Conservation (phyloP, 2,329 filamentous ascomycete species). For the Blastomyces parvus region DNA sequence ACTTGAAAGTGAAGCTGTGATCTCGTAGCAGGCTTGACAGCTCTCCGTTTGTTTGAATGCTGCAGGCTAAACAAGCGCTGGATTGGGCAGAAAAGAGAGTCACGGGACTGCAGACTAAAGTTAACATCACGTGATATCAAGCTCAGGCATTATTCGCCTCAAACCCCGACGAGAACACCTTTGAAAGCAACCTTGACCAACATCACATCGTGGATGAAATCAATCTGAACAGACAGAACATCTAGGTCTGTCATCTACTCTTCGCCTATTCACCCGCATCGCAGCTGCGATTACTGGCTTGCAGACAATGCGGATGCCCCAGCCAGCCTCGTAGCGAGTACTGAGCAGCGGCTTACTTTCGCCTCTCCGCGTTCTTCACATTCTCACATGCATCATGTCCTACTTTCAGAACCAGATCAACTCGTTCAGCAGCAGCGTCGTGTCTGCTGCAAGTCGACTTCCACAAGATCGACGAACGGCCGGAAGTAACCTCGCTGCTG, state of each 20-base stretch:
- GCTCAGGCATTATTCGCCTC: neutral
- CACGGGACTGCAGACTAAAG: neutral
- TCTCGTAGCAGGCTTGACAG: neutral
- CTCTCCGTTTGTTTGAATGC: neutral
- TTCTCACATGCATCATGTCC: conserved; percentile 41
- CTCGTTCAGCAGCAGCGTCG: conserved; percentile 52
- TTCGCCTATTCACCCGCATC: neutral
- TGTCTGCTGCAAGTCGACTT: conserved; percentile 56
- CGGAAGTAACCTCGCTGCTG: conserved; percentile 52
- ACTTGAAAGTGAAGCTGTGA: neutral
- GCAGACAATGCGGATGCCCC: conserved; percentile 5
- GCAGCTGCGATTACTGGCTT: neutral
- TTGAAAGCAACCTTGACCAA: neutral
- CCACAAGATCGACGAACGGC: conserved; percentile 43
- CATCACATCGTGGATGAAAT: neutral
- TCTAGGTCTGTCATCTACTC: neutral
- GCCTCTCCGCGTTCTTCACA: neutral
- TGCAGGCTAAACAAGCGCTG: neutral
- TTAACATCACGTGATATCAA: neutral
- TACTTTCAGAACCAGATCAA: conserved; percentile 58
- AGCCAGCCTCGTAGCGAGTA: neutral
- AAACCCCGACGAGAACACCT: too few relatives aligned
- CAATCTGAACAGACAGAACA: neutral
- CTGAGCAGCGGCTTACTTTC: neutral
- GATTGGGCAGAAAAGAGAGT: neutral